Conservation (phyloP, 1,284 basidiomycete genomes). For the Phylloporus sp. region DNA sequence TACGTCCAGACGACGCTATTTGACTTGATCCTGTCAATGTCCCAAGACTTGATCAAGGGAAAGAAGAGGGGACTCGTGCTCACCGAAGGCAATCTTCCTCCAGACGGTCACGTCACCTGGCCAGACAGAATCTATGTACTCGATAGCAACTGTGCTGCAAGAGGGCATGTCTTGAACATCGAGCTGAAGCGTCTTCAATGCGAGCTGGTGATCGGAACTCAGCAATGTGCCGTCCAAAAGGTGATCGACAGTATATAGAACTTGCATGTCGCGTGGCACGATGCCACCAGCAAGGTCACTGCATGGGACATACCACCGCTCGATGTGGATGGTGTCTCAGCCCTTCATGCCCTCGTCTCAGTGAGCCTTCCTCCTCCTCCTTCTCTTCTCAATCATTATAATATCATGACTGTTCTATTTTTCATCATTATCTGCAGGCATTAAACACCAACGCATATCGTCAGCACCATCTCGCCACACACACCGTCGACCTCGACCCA, state of each 20-base stretch:
- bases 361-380: not conserved
- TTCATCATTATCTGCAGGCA: not conserved
- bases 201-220: not conserved
- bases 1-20: no score
- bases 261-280: not conserved
- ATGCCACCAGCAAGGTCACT: not conserved
- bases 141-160: no score
- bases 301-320: not conserved
- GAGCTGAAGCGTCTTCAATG: no score
- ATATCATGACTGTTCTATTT: no score
- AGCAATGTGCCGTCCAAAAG: not conserved
- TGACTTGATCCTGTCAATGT: no score
- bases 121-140: no score
- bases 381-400: no score
- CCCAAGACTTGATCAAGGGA: no score
- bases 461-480: not conserved
- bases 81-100: no score
- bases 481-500: not conserved
- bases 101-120: no score
- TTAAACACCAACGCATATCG: constrained; percentile 1
- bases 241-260: not conserved
- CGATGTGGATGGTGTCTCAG: not conserved
- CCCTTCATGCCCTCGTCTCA: not conserved
- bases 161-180: no score
- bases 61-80: no score